phyloP scores from a whole-genome alignment of 768 basidiomycete genomes.

The Agrocybe praecox region DNA sequence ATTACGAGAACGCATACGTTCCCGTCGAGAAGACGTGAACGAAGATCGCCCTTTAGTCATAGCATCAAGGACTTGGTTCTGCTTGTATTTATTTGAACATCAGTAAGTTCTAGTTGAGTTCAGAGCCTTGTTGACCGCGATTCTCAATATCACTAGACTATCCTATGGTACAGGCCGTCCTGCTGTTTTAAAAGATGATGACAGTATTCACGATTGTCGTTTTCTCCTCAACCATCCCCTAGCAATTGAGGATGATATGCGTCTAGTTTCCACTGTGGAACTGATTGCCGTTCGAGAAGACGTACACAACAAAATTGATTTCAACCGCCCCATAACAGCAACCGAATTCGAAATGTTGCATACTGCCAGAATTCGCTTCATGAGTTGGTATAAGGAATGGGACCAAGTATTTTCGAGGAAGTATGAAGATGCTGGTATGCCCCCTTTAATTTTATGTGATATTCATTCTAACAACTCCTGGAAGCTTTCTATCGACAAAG shows the following conservation, averaged over 20 bases:
- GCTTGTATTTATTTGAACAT: conserved; percentile 91
- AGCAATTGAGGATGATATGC: conserved; percentile 91
- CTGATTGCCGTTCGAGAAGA: conserved; percentile 88
- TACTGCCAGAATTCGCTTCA: conserved; percentile 77
- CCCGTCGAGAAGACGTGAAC: conserved; percentile 54
- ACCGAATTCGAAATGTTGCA: conserved; percentile 72
- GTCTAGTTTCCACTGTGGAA: conserved; percentile 93
- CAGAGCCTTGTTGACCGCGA: not conserved
- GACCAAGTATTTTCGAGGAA: conserved; percentile 80
- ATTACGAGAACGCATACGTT: conserved; percentile 77
- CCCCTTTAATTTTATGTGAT: not conserved
- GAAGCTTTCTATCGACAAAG: conserved; percentile 87
- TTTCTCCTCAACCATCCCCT: conserved; percentile 84
- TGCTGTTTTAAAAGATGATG: conserved; percentile 90
- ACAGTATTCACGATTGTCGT: conserved; percentile 83
- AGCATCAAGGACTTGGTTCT: conserved; percentile 89
- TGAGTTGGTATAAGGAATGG: conserved; percentile 81
- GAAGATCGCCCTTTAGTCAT: conserved; percentile 82
- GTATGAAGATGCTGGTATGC: conserved; percentile 78
- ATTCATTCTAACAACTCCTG: not conserved
- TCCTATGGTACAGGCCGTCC: conserved; percentile 95
- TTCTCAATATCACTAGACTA: conserved; percentile 51
- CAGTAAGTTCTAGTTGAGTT: conserved; percentile 59
- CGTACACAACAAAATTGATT: conserved; percentile 79
- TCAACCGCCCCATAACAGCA: conserved; percentile 73